Percentiles rank a stretch among this genome's conserved stretches.
These are phyloP conservation scores for Lepiota venenata DNA, from an alignment of 768 basidiomycete genomes.

Conservation along the genomic window DNA sequence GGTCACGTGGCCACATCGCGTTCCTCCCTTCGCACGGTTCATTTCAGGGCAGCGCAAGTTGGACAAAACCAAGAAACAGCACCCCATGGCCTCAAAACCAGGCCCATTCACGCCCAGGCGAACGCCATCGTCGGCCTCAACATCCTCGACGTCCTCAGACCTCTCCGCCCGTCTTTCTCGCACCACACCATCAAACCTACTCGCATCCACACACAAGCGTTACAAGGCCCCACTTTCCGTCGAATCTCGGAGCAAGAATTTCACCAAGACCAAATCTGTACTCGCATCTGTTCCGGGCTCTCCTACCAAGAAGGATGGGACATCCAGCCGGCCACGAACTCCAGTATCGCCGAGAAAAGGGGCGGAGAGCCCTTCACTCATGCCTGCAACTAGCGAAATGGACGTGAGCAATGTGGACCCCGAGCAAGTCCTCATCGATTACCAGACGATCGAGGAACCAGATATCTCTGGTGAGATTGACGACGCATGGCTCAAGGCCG, in stretches of 20 bases:
- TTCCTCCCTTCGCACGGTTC: conserved; percentile 9
- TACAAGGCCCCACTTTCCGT: conserved; percentile 62
- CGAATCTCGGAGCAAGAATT: conserved; percentile 30
- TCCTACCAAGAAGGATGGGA: conserved; percentile 41
- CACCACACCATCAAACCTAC: conserved; percentile 28
- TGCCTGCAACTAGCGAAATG: conserved; percentile 60
- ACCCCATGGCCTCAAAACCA: conserved; percentile 10
- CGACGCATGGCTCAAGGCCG: conserved; percentile 44
- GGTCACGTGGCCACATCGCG: conserved; percentile 5
- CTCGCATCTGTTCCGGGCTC: conserved; percentile 50
- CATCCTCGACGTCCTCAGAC: conserved; percentile 23
- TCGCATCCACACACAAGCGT: conserved; percentile 52
- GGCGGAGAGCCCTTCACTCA: conserved; percentile 45
- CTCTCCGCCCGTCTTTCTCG: conserved; percentile 26
- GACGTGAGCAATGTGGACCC: conserved; percentile 71
- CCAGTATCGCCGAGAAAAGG: conserved; percentile 49
- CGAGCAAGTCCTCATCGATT: conserved; percentile 77
- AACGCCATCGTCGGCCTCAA: conserved; percentile 8
- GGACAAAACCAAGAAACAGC: conserved; percentile 4
- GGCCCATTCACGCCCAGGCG: conserved; percentile 12
- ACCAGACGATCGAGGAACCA: conserved; percentile 60
- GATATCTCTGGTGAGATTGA: conserved; percentile 73
- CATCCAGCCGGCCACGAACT: conserved; percentile 43
- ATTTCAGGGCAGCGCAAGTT: too few relatives aligned
- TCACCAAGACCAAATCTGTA: conserved; percentile 28